Conservation (phyloP, 495 filamentous ascomycete genomes). For the Xanthoparmelia taractica region DNA sequence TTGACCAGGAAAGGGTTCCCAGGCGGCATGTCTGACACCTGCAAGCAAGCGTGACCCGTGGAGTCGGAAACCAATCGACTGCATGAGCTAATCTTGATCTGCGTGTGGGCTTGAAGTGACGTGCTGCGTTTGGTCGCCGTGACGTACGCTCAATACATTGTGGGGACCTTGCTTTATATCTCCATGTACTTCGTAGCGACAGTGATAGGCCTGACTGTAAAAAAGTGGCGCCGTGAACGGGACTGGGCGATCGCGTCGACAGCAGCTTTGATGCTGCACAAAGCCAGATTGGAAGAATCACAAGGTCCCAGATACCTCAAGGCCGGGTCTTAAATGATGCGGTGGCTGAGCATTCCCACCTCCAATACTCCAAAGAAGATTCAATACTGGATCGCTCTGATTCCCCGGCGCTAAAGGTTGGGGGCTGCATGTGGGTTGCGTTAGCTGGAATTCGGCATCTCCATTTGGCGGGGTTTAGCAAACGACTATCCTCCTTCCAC, state of each 20-base stretch:
- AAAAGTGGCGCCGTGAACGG: constrained; percentile 1
- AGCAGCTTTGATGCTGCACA: constrained; percentile 9
- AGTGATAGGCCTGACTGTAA: neutral
- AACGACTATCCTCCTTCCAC: neutral
- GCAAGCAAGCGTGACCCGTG: constrained; percentile 12
- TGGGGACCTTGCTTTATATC: neutral
- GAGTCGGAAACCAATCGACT: constrained; percentile 12
- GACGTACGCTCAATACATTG: neutral
- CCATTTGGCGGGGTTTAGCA: constrained; percentile 7
- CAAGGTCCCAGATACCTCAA: constrained; percentile 6
- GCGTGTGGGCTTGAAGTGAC: constrained; percentile 1
- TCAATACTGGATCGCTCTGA: constrained; percentile 7
- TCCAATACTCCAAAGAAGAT: neutral
- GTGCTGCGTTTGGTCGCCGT: constrained; percentile 4
- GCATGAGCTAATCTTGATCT: constrained; percentile 4
- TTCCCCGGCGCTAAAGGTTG: constrained; percentile 8
- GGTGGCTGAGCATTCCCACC: constrained; percentile 13
- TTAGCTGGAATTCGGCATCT: neutral
- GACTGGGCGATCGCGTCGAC: constrained; percentile 6
- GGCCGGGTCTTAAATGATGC: constrained; percentile 13
- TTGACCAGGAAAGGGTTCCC: constrained; percentile 11
- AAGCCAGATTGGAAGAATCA: constrained; percentile 1
- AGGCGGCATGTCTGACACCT: constrained; percentile 17
- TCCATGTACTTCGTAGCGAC: neutral
- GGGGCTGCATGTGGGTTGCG: neutral